phyloP scores from a whole-genome alignment of 352 stramenopile species.

The Phytophthora macrochlamydospora region DNA sequence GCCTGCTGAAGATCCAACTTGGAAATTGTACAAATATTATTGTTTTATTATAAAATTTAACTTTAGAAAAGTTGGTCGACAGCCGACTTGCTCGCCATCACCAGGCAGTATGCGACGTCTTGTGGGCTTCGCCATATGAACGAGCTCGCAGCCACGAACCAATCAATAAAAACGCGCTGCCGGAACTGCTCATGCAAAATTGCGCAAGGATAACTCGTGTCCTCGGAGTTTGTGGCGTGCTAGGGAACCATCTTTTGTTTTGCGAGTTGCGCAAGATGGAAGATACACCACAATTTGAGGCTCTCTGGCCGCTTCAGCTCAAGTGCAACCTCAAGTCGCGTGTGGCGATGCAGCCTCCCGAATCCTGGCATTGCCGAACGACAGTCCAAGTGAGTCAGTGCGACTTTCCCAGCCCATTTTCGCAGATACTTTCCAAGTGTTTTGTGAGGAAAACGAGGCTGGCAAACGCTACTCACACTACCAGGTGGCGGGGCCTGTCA shows the following conservation, averaged over 20 bases:
- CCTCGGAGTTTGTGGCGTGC: background rate
- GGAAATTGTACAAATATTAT: too few relatives aligned
- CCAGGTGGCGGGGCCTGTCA: background rate
- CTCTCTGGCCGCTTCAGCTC: background rate
- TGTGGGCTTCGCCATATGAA: background rate
- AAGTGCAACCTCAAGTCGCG: background rate
- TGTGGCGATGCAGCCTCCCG: background rate
- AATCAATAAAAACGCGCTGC: background rate
- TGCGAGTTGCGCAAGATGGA: background rate
- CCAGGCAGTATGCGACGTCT: background rate
- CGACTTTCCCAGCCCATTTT: background rate
- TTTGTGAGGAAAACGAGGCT: background rate
- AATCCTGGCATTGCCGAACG: background rate
- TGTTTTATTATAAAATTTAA: too few relatives aligned
- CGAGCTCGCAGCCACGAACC: background rate
- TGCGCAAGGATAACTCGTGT: background rate
- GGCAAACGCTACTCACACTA: background rate
- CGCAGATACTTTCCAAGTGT: background rate
- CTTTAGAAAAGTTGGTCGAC: background rate
- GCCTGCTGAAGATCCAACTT: constrained; percentile 24
- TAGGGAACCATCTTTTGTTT: background rate
- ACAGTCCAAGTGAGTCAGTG: background rate
- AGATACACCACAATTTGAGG: background rate
- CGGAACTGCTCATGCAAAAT: background rate
- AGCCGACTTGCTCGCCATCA: background rate